Evolutionary conservation across 1,284 basidiomycete species (phyloP), one percentile per base, ranked within the genome.

Genomic region (Ustilago sp.): DNA sequence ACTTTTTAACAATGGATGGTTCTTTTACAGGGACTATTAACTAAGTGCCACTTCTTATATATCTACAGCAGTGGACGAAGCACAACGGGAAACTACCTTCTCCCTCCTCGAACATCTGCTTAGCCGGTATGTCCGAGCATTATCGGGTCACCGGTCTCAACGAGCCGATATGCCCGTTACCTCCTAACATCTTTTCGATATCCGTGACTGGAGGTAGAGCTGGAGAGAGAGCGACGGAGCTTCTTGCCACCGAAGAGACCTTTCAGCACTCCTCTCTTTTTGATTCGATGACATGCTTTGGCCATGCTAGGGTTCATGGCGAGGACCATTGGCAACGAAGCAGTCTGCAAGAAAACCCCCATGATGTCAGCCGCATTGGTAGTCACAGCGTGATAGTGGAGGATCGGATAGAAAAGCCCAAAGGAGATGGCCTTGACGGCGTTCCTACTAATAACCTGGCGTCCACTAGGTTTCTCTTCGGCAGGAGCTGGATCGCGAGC

Each of bases 261-360:
- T 47, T 52, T 59, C 3, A 28, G 23, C 31, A 56, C 7, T 8
- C 11, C 38, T n/a, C 28, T 38, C 5, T 34, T 38, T 17, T 23
- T 58, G 11, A 67, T 19, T 11, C 34, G 39, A 9, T 57, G 52
- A 41, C 35, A 47, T 2, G 48, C 51, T 36, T 58, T 53, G 38
- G 63, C 66, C 17, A 35, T 15, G n/a, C 56, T 38, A 11, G 63
- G 63, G 4, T 28, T n/a, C 52, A 59, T 52, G 13, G 47, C 63
- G 34, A 70, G 41, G n/a, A 75, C 28, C 5, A 75, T 38, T 2
- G 68, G 73, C 35, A 75, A 19, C 4, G 67, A 66, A 12, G 62
- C 51, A 1, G 67, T 69, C 17, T 74, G 71, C n/a, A 51, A 32
- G 48, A 59, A 19, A 12, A 36, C 17, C 3, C 34, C 35, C 38